Evolutionary conservation across 2,329 filamentous ascomycete species (phyloP), one percentile per base, ranked within the genome.

Genomic region (Exophiala phaeomuriformis): DNA sequence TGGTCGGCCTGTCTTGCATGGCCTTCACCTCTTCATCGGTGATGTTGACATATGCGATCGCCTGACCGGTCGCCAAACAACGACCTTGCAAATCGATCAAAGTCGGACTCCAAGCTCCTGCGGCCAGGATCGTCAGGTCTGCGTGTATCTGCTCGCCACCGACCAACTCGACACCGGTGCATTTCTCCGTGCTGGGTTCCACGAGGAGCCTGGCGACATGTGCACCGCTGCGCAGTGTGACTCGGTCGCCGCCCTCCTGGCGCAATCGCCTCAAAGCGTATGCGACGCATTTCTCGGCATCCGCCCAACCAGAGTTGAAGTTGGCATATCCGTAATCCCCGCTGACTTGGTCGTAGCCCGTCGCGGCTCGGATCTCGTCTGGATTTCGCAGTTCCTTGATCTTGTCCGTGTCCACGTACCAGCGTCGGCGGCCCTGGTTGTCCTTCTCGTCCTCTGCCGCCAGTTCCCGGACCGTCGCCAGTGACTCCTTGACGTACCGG

Each of bases 81-180:
- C 86, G 80, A 29, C 88, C 88, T 44, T 83, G 76, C 0, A 96
- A 74, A 68, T 95, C 86, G 52, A 96, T 72, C 27, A 96, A 76
- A 1, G 80, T 77, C 2, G 84, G 80, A 1, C 87, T 88, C 90
- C 91, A 97, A 3, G 91, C 90, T 10, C 91, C 91, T 0, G 90
- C 83, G 0, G 91, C 90, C 2, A 95, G 77, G 51, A 96, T 75
- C 33, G 52, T 59, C 49, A 63, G 53, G 35, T 63, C 59, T 8
- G 61, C 62, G 2, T 31, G 32, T 5, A 63, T 52, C 29, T 51
- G 36, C 28, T 58, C 53, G 27, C 57, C 60, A 19, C 48, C 53
- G 4, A 36, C 44, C 28, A 63, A 33, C 32, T 58, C 39, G 12
- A 57, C 59, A 2, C 61, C 61, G n/a, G 41, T 56, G 44, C 58